phyloP scores from a whole-genome alignment of 1,139 yeast species.

The Debaryomyces fabryi region DNA sequence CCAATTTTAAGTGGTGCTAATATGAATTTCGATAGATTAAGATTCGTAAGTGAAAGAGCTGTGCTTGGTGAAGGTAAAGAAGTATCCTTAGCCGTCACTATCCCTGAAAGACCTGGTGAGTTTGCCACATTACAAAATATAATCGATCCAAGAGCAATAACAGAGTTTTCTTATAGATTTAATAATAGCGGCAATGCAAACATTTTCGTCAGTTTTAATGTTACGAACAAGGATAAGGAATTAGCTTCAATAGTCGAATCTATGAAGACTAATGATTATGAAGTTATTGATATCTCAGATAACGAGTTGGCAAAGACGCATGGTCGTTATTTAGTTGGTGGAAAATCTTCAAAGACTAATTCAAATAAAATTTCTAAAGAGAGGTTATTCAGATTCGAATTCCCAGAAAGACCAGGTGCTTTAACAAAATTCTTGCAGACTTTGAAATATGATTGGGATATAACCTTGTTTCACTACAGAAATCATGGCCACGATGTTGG shows the following conservation, averaged over 20 bases:
- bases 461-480: conserved; percentile 92
- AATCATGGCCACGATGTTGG: conserved; percentile 96
- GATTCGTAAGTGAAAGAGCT: conserved; percentile 98
- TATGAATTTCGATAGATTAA: conserved; percentile 93
- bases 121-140: conserved; percentile 73
- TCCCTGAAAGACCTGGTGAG: conserved; percentile 92
- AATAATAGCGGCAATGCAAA: conserved; percentile 61
- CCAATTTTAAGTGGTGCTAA: conserved; percentile 95
- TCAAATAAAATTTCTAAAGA: conserved; percentile 58
- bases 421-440: conserved; percentile 74
- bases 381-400: conserved; percentile 80
- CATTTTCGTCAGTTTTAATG: conserved; percentile 86
- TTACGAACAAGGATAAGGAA: conserved; percentile 67
- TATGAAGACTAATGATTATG: conserved; percentile 52
- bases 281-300: conserved; percentile 81
- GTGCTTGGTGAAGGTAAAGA: conserved; percentile 97
- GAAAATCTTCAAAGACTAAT: conserved; percentile 56
- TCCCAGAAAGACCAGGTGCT: conserved; percentile 98
- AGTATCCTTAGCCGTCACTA: conserved; percentile 84
- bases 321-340: conserved; percentile 95
- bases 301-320: conserved; percentile 95
- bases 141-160: conserved; percentile 83
- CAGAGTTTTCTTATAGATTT: conserved; percentile 90
- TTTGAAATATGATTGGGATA: conserved; percentile 81
- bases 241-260: conserved; percentile 40